A percentile compares a stretch with the other conserved stretches of the same genome.
These are phyloP conservation scores for Suhomyces sp. DNA, from an alignment of 805 yeast species.

Conservation along the genomic window DNA sequence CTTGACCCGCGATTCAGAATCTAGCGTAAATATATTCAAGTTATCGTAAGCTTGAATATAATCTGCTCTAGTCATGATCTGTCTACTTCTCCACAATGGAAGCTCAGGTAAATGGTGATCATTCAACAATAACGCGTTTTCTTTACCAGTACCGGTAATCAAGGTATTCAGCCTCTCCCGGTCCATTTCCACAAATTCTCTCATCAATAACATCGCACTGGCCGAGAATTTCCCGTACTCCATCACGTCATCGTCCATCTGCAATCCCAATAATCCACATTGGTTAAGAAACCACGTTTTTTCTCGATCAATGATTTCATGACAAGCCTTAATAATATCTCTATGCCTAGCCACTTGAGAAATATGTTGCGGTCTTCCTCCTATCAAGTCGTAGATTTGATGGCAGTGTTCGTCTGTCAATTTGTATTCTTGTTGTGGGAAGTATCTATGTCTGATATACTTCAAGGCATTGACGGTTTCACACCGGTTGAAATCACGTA, in stretches of 20 bases:
- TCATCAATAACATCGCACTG: slow-evolving; percentile 71
- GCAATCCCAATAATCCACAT: slow-evolving; percentile 72
- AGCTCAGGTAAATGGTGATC: slow-evolving; percentile 66
- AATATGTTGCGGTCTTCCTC: slow-evolving; percentile 83
- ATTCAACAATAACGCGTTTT: slow-evolving; percentile 7
- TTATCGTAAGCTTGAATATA: slow-evolving; percentile 74
- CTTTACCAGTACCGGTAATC: slow-evolving; percentile 12
- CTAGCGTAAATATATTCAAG: slow-evolving; percentile 76
- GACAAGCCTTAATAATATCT: slow-evolving; percentile 61
- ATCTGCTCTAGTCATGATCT: slow-evolving; percentile 82
- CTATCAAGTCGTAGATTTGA: slow-evolving; percentile 64
- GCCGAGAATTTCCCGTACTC: slow-evolving; percentile 75
- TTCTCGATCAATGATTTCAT: slow-evolving; percentile 71
- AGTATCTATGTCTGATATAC: slow-evolving; percentile 46
- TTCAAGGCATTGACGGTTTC: slow-evolving; percentile 58
- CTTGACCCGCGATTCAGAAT: slow-evolving; percentile 66
- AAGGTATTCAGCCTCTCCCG: slow-evolving; percentile 30
- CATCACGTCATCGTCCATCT: slow-evolving; percentile 89
- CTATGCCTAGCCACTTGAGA: slow-evolving; percentile 63
- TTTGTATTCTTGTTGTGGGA: slow-evolving; percentile 23
- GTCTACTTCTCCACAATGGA: slow-evolving; percentile 82
- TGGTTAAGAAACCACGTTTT: slow-evolving; percentile 85
- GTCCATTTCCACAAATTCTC: slow-evolving; percentile 71
- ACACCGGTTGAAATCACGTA: slow-evolving; percentile 56
- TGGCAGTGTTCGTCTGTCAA: slow-evolving; percentile 41